A percentile compares a stretch with the other conserved stretches of the same genome.
phyloP scores from a whole-genome alignment of 345 rosid species.

The Eucalyptus microcorys region DNA sequence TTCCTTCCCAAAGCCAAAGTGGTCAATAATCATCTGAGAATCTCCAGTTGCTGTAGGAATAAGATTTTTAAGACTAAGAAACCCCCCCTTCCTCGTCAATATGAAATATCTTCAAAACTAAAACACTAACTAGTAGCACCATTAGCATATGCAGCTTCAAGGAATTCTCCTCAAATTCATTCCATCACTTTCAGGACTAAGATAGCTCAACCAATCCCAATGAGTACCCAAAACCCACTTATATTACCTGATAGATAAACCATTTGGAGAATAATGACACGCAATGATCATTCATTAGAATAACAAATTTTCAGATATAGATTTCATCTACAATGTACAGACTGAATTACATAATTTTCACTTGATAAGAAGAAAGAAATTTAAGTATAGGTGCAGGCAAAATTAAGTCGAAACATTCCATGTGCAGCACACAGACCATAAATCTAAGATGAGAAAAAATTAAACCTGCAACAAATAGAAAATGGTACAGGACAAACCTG shows the following conservation, averaged over 20 bases:
- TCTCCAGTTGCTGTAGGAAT: not conserved
- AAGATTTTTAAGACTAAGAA: not conserved
- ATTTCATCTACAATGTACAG: not conserved
- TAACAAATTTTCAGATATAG: not conserved
- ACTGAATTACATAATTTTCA: not conserved
- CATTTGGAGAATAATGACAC: not conserved
- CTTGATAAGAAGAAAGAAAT: not conserved
- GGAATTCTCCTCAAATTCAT: not conserved
- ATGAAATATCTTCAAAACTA: not conserved
- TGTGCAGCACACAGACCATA: not conserved
- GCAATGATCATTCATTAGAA: not conserved
- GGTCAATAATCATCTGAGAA: not conserved
- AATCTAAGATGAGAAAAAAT: not conserved
- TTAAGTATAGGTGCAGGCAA: not conserved
- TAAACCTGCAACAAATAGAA: not conserved
- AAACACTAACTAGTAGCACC: not conserved
- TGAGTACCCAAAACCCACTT: not conserved
- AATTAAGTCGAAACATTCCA: not conserved
- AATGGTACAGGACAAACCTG: constrained; percentile 21
- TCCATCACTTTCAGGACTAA: not conserved
- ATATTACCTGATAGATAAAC: not conserved
- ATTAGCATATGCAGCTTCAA: not conserved
- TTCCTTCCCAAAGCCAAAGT: not conserved
- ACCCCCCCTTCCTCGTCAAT: not conserved
- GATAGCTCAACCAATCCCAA: not conserved